Conservation (phyloP, 768 basidiomycete genomes). For the Termitomyces sp. region DNA sequence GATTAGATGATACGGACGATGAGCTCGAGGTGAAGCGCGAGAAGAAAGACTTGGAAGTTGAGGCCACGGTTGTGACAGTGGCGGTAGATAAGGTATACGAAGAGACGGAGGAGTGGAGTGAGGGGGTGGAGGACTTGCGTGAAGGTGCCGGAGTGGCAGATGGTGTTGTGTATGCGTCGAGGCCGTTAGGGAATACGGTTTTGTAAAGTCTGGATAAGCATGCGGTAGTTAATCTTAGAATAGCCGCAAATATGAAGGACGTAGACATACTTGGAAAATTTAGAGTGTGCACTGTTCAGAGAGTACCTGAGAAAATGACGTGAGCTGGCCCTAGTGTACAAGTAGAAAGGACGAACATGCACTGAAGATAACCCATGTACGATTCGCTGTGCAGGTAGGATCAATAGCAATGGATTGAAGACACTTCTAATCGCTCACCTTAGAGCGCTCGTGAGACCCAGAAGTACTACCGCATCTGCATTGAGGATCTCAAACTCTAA, state of each 20-base stretch:
- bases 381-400: constrained; percentile 46
- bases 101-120: constrained; percentile 15
- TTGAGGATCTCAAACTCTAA: constrained; percentile 74
- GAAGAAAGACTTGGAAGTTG: constrained; percentile 26
- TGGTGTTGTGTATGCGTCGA: constrained; percentile 40
- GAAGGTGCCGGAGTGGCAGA: constrained; percentile 27
- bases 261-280: constrained; percentile 57
- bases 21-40: constrained; percentile 28
- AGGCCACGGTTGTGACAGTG: constrained; percentile 14
- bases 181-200: constrained; percentile 57
- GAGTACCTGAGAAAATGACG: constrained; percentile 22
- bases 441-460: constrained; percentile 66
- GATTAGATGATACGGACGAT: constrained; percentile 15
- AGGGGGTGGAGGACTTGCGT: constrained; percentile 24
- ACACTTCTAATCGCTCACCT: constrained; percentile 36
- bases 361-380: constrained; percentile 75
- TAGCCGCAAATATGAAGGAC: neutral
- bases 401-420: neutral
- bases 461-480: constrained; percentile 66
- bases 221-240: neutral
- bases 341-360: constrained; percentile 44
- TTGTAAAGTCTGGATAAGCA: constrained; percentile 49
- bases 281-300: constrained; percentile 68
- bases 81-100: constrained; percentile 11
- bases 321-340: neutral